These are phyloP conservation scores for Cenococcum geophilum DNA, from an alignment of 495 filamentous ascomycete species.

Conservation along the genomic window DNA sequence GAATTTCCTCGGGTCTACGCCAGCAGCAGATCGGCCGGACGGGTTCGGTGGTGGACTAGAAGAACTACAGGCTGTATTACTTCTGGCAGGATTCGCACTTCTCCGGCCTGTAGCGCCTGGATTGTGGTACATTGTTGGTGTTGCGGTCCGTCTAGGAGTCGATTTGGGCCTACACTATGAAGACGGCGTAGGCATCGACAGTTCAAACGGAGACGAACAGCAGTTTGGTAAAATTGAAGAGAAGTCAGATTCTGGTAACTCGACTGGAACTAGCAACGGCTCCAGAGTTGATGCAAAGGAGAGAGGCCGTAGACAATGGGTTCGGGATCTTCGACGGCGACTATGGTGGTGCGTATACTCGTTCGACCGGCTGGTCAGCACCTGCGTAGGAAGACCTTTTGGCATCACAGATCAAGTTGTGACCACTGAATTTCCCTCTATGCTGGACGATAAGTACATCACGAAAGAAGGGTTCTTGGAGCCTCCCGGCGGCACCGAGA, in stretches of 20 bases:
- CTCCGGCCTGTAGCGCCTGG: slow-evolving; percentile 87
- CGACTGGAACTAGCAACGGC: slow-evolving; percentile 8
- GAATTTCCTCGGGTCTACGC: slow-evolving; percentile 67
- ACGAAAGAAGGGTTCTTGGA: slow-evolving; percentile 68
- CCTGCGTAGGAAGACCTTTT: slow-evolving; percentile 88
- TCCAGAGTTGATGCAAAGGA: slow-evolving; percentile 47
- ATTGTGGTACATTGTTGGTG: slow-evolving; percentile 94
- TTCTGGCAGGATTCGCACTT: slow-evolving; percentile 86
- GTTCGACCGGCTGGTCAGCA: slow-evolving; percentile 83
- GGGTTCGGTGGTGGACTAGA: slow-evolving; percentile 75
- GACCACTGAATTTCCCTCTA: slow-evolving; percentile 83
- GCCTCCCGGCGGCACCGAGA: slow-evolving; percentile 40
- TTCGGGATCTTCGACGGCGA: slow-evolving; percentile 76
- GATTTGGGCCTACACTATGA: slow-evolving; percentile 92
- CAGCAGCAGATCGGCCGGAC: slow-evolving; percentile 47
- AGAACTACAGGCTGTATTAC: slow-evolving; percentile 83
- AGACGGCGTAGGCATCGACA: slow-evolving; percentile 68
- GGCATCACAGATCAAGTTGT: slow-evolving; percentile 91
- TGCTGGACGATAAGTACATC: slow-evolving; percentile 83
- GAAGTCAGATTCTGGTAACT: slow-evolving; percentile 1
- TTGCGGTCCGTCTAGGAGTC: slow-evolving; percentile 81
- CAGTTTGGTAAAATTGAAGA: slow-evolving; percentile 13
- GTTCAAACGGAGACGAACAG: slow-evolving; percentile 28
- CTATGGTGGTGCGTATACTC: slow-evolving; percentile 98
- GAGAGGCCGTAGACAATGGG: slow-evolving; percentile 74